Base-by-base conservation (phyloP, 1,284 basidiomycete species). In the Leccinum griseonigrum region DNA sequence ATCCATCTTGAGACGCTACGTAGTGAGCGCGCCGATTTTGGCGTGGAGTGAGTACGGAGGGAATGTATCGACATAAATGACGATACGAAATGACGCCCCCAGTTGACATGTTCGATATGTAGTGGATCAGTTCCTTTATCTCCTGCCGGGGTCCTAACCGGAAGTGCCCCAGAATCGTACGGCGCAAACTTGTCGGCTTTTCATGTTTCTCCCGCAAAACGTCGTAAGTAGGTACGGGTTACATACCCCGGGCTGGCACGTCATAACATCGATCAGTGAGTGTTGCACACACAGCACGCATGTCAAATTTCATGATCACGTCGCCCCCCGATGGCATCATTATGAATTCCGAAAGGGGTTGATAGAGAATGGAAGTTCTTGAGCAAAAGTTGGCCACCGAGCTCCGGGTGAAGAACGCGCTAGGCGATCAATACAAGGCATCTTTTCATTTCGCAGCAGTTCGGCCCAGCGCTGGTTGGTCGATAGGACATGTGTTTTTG, bases 401-500 rank as follows among this genome's bases (percentile, higher is more conserved):
- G 64, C 50, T 61, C 53, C 60, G 26, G 57, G 48, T 22, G 22
- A 48, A 48, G 56, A 53, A 53, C 54, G 54, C 8, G 55, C 50
- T 57, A 67, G 62, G 67, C 67, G 65, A 69, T 68, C 69, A 62
- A 67, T 68, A 65, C 65, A 59, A 65, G 60, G 65, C 65, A 67
- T 69, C 52, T 60, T 68, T 71, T 71, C 67, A 68, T 68, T 70
- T 69, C 34, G 46, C 46, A 22, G 36, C 32, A 8, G 54, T 36
- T 57, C 48, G 57, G n/a, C 28, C 54, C 36, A 51, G 32, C 32
- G 46, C 18, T 48, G 46, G 46, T 48, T 48, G 63, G 51, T 54
- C 57, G 67, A 55, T 59, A 36, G 46, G 59, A 58, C 67, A 69
- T 62, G 67, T 63, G 65, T 65, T 60, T 22, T 48, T 22, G 6